Base-by-base conservation (phyloP, 768 basidiomycete genomes). In the Tephrocybe rancida region DNA sequence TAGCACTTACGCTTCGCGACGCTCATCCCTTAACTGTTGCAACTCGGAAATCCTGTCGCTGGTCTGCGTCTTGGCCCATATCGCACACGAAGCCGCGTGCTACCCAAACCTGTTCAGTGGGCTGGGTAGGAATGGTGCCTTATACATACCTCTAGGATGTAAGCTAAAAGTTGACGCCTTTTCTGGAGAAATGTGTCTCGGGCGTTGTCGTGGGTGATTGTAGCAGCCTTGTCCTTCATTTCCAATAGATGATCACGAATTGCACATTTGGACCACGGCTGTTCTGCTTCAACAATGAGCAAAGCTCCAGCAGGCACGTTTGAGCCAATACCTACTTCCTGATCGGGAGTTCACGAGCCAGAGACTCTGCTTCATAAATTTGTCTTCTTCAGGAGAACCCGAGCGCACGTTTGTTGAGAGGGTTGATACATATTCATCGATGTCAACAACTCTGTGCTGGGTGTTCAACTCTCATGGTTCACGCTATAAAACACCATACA, bases 1-100 rank as follows among this genome's bases (percentile, higher is more conserved):
- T 5, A n/a, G 67, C n/a, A n/a, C 74, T 55, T 62, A 83, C 80
- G 75, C 80, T 29, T 62, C 59, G 48, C 67, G 71, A 32, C 82
- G 71, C 32, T 76, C 76, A 22, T 71, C 66, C 48, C 71, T 75
- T 11, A 80, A 63, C 45, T 73, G 69, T 1, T 73, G 69, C 6
- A 81, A 68, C 57, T 84, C 79, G 19, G 63, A 50, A n/a, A 68
- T 67, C 21, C 81, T 74, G 55, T 72, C 71, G 27, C 64, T 63
- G 0, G 67, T 63, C 50, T 77, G 73, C 13, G 50, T 61, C 16
- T 61, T 48, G 16, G 70, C 68, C 82, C 82, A 84, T 32, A 29
- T 44, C 50, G 73, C 70, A 53, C 80, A 77, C 22, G 68, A 55
- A 29, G 35, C 52, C 9, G 76, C 73, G 55, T 80, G 76, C 82